phyloP scores from a whole-genome alignment of 1,284 basidiomycete genomes.

The Psilocybe mexicana region DNA sequence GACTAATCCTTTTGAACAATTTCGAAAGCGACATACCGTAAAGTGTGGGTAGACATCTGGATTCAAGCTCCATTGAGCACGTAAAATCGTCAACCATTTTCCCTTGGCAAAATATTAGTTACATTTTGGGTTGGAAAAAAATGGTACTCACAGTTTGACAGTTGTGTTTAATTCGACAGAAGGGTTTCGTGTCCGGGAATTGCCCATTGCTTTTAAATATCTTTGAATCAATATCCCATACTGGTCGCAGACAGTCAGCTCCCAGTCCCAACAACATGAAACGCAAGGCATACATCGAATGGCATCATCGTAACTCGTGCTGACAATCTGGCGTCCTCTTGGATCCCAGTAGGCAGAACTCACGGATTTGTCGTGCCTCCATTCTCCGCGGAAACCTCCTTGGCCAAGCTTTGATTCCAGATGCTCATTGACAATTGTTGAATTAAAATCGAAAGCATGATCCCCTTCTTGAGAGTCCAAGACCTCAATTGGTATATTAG shows the following conservation, averaged over 20 bases:
- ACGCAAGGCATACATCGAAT: slow-evolving; percentile 53
- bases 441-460: slow-evolving; percentile 46
- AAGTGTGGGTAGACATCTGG: slow-evolving; percentile 79
- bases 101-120: slow-evolving; percentile 46
- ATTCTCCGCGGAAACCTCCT: slow-evolving; percentile 58
- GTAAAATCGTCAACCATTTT: slow-evolving; percentile 73
- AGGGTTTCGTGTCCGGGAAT: slow-evolving; percentile 64
- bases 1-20: background rate
- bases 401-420: slow-evolving; percentile 51
- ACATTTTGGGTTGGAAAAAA: background rate
- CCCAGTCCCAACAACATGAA: background rate
- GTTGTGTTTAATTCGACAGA: slow-evolving; percentile 62
- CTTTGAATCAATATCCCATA: slow-evolving; percentile 66
- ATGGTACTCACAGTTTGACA: slow-evolving; percentile 66
- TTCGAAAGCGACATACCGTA: slow-evolving; percentile 49
- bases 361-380: slow-evolving; percentile 70
- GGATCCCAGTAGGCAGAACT: slow-evolving; percentile 84
- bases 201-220: slow-evolving; percentile 43
- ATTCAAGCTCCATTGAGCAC: slow-evolving; percentile 75
- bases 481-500: slow-evolving; percentile 36
- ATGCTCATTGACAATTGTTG: slow-evolving; percentile 49
- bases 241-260: slow-evolving; percentile 35
- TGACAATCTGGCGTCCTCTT: slow-evolving; percentile 70
- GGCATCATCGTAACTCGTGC: slow-evolving; percentile 79
- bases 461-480: slow-evolving; percentile 24